These are phyloP conservation scores for Phoma sp. DNA, from an alignment of 2,329 filamentous ascomycete genomes.

Conservation along the genomic window DNA sequence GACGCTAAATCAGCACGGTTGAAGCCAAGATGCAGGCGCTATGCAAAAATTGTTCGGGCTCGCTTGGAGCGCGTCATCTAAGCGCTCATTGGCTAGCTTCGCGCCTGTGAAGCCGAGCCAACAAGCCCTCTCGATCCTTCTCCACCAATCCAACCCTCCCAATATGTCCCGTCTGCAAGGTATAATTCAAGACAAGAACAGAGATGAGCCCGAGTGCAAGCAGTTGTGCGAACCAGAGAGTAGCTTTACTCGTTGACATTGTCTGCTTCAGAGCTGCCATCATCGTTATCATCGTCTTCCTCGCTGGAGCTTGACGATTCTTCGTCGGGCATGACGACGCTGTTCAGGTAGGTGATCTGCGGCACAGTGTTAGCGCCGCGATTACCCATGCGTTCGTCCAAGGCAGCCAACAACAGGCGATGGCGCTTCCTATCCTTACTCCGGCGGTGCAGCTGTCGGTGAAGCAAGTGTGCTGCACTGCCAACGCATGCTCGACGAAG, in stretches of 20 bases:
- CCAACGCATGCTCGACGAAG: conserved; percentile 38
- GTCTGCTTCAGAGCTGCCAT: conserved; percentile 14
- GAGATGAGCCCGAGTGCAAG: neutral
- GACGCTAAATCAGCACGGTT: conserved; percentile 15
- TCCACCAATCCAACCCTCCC: conserved; percentile 27
- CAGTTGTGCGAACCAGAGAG: neutral
- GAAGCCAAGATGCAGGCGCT: conserved; percentile 21
- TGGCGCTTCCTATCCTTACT: conserved; percentile 15
- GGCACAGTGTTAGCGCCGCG: conserved; percentile 29
- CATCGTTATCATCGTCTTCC: conserved; percentile 32
- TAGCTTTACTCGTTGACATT: conserved; percentile 15
- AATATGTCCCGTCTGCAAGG: conserved; percentile 3
- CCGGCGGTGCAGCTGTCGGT: conserved; percentile 31
- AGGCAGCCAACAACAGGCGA: conserved; percentile 16
- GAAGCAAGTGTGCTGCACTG: conserved; percentile 39
- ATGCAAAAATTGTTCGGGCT: conserved; percentile 26
- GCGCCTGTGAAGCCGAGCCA: conserved; percentile 24
- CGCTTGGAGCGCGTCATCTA: conserved; percentile 25
- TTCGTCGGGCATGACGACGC: conserved; percentile 58
- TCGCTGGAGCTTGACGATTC: conserved; percentile 40
- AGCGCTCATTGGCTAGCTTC: conserved; percentile 35
- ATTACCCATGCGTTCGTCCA: conserved; percentile 19
- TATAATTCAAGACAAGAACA: neutral
- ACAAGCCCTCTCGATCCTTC: conserved; percentile 15
- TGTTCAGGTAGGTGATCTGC: conserved; percentile 59